Evolutionary conservation across 1,139 yeast species (phyloP).

Genomic region (Chernovozyma aurita): DNA sequence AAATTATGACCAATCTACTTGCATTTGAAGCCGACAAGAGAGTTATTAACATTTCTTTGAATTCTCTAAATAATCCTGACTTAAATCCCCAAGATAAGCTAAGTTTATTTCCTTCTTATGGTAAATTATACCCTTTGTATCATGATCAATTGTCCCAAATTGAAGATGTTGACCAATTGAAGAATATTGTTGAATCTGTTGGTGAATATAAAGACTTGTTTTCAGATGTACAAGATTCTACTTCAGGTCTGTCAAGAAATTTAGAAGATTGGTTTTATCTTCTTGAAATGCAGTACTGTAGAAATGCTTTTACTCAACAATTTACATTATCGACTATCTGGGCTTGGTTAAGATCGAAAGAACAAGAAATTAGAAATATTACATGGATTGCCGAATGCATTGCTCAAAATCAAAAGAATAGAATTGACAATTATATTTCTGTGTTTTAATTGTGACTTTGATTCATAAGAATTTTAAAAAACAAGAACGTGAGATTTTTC

Average conservation of each 20-base stretch:
- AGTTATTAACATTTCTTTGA: constrained; percentile 84
- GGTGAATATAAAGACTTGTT: constrained; percentile 74
- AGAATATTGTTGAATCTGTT: constrained; percentile 64
- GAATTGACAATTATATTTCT: constrained; percentile 73
- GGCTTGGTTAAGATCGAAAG: constrained; percentile 95
- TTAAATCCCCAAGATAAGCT: constrained; percentile 66
- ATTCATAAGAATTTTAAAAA: no score
- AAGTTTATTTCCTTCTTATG: constrained; percentile 72
- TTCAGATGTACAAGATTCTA: constrained; percentile 21
- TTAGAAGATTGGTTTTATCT: constrained; percentile 93
- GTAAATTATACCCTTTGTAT: constrained; percentile 74
- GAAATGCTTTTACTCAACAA: constrained; percentile 93
- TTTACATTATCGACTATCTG: constrained; percentile 86
- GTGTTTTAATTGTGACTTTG: constrained; percentile 55
- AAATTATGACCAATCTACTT: constrained; percentile 72
- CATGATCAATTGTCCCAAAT: constrained; percentile 67
- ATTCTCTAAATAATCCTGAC: constrained; percentile 77
- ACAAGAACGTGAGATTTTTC: no score
- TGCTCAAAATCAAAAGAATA: constrained; percentile 80
- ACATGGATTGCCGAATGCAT: constrained; percentile 99
- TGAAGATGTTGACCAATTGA: constrained; percentile 83
- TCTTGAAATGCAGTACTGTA: constrained; percentile 88
- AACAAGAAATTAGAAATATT: constrained; percentile 93
- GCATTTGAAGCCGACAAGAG: constrained; percentile 95
- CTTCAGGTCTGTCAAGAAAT: constrained; percentile 45